Percentiles rank a stretch among this genome's conserved stretches.
Evolutionary conservation across 148 eudicot species (phyloP).

Genomic region (Chenopodium album): DNA sequence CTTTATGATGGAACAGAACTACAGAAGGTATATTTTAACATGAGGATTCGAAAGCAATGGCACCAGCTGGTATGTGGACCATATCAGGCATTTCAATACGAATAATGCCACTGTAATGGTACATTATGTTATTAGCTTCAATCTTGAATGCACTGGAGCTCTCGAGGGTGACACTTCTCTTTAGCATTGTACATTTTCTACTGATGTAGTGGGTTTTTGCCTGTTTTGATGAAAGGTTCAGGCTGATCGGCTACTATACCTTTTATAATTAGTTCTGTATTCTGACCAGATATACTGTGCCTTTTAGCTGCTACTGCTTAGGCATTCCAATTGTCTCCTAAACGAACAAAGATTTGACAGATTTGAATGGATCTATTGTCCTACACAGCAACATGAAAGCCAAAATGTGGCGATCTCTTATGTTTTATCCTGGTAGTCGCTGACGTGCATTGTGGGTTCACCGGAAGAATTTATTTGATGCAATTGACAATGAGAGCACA

Average conservation of each 20-base stretch:
- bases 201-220: background rate
- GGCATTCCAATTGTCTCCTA: too few relatives aligned
- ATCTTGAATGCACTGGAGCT: constrained; percentile 6
- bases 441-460: too few relatives aligned
- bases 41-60: constrained; percentile 2
- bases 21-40: background rate
- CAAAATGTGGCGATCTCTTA: too few relatives aligned
- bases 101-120: background rate
- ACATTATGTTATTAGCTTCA: background rate
- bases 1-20: background rate
- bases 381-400: too few relatives aligned
- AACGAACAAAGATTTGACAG: too few relatives aligned
- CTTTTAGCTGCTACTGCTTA: too few relatives aligned
- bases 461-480: too few relatives aligned
- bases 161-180: background rate
- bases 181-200: background rate
- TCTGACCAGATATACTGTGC: too few relatives aligned
- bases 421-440: too few relatives aligned
- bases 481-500: too few relatives aligned
- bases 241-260: background rate
- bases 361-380: too few relatives aligned
- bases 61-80: constrained; percentile 7
- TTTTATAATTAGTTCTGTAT: background rate
- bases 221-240: background rate
- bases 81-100: background rate